phyloP scores from a whole-genome alignment of 768 basidiomycete genomes.

The Rhodotorula diobovata region DNA sequence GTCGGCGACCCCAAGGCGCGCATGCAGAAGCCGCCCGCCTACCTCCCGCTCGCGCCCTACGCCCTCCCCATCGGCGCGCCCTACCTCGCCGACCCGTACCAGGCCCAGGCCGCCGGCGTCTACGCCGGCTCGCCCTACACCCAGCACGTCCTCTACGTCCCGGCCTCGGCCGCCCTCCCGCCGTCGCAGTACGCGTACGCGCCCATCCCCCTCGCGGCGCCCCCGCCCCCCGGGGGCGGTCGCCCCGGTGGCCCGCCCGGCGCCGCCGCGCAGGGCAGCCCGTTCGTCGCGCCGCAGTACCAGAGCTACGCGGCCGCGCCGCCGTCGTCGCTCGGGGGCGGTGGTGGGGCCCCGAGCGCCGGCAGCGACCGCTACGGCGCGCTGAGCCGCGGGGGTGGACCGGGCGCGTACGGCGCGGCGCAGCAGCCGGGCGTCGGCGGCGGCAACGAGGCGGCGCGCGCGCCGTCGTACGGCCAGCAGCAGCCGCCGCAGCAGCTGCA shows the following conservation, averaged over 20 bases:
- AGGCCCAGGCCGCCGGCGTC: constrained; percentile 42
- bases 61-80: constrained; percentile 33
- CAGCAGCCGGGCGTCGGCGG: neutral
- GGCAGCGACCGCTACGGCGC: constrained; percentile 14
- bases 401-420: neutral
- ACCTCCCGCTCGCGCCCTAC: constrained; percentile 36
- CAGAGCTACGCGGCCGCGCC: constrained; percentile 27
- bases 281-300: constrained; percentile 35
- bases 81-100: constrained; percentile 41
- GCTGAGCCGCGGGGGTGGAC: neutral
- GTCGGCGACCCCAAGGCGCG: constrained; percentile 34
- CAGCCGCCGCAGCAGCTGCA: too few species aligned
- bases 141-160: constrained; percentile 42
- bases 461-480: neutral
- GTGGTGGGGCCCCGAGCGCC: neutral
- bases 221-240: neutral
- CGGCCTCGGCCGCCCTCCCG: constrained; percentile 29
- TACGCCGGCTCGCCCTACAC: constrained; percentile 44
- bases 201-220: constrained; percentile 19
- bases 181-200: constrained; percentile 38
- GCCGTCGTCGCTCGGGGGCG: neutral
- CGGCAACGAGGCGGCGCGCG: neutral
- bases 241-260: neutral
- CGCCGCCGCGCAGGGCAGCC: neutral
- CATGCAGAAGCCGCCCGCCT: constrained; percentile 29